phyloP scores from a whole-genome alignment of 345 rosid species.

The Eucalyptus sp. region DNA sequence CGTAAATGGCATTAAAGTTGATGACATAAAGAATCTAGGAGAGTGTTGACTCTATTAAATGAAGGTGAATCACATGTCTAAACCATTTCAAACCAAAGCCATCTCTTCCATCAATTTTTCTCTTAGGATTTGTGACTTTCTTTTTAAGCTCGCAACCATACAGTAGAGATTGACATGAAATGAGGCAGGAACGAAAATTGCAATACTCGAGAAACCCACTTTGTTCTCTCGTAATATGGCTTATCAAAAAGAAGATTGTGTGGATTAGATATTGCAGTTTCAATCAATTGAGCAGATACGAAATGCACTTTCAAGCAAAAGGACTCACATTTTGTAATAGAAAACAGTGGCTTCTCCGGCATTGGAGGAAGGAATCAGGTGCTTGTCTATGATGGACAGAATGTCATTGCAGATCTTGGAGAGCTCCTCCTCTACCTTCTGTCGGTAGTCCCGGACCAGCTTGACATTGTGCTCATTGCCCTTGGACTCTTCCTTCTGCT shows the following conservation, averaged over 20 bases:
- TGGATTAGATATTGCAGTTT: neutral
- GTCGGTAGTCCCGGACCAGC: slow-evolving; percentile 66
- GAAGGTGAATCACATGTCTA: neutral
- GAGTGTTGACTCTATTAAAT: neutral
- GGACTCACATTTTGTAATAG: slow-evolving; percentile 86
- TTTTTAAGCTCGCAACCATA: neutral
- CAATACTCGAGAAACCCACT: neutral
- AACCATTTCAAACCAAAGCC: neutral
- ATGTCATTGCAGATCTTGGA: slow-evolving; percentile 77
- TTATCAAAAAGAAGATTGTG: neutral
- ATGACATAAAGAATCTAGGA: neutral
- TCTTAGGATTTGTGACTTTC: neutral
- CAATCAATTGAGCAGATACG: neutral
- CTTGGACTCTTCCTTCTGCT: slow-evolving; percentile 91
- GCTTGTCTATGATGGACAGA: slow-evolving; percentile 72
- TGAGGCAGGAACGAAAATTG: neutral
- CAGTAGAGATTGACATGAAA: neutral
- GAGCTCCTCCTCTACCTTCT: slow-evolving; percentile 92
- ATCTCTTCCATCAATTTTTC: neutral
- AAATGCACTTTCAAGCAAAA: neutral
- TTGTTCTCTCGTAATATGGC: neutral
- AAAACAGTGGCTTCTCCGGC: slow-evolving; percentile 96
- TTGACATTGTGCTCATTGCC: slow-evolving; percentile 86
- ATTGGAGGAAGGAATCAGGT: slow-evolving; percentile 70
- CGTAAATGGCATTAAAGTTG: neutral